Percentiles rank a stretch among this genome's conserved stretches.
phyloP scores from a whole-genome alignment of 2,329 filamentous ascomycete genomes.

The Teratosphaeria viscida region DNA sequence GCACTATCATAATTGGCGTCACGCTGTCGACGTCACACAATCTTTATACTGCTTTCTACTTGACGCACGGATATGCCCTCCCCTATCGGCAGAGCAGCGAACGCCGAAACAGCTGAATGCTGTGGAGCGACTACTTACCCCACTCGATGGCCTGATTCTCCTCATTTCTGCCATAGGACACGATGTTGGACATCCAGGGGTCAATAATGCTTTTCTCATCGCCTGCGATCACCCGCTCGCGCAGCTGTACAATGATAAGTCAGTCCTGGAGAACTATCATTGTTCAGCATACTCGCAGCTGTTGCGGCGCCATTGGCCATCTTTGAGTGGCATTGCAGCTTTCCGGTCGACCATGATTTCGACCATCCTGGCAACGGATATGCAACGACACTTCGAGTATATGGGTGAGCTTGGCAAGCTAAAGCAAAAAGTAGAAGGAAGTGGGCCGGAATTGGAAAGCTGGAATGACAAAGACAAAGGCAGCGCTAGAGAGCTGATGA shows the following conservation, averaged over 20 bases:
- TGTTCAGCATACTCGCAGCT: slow-evolving; percentile 97
- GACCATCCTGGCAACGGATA: slow-evolving; percentile 94
- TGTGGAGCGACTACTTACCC: slow-evolving; percentile 67
- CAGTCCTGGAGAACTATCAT: slow-evolving; percentile 93
- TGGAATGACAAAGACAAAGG: slow-evolving; percentile 71
- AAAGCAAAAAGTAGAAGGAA: slow-evolving; percentile 64
- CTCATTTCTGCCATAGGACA: slow-evolving; percentile 95
- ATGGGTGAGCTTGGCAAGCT: slow-evolving; percentile 79
- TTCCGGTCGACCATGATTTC: slow-evolving; percentile 91
- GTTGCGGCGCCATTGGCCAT: slow-evolving; percentile 81
- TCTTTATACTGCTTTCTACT: slow-evolving; percentile 87
- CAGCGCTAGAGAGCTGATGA: slow-evolving; percentile 69
- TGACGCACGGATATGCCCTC: slow-evolving; percentile 46
- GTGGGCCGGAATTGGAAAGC: slow-evolving; percentile 51
- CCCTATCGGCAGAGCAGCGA: slow-evolving; percentile 49
- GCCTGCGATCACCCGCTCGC: slow-evolving; percentile 86
- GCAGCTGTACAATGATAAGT: slow-evolving; percentile 92
- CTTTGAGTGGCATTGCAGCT: slow-evolving; percentile 63
- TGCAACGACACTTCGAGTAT: slow-evolving; percentile 94
- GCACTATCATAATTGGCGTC: slow-evolving; percentile 88
- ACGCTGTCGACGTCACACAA: slow-evolving; percentile 92
- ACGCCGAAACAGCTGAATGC: slow-evolving; percentile 33
- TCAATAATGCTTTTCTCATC: slow-evolving; percentile 94
- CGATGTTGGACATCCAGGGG: slow-evolving; percentile 92
- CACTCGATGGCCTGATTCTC: slow-evolving; percentile 79